These are phyloP conservation scores for Purpureocillium lavendulum DNA, from an alignment of 2,329 filamentous ascomycete species.

Conservation along the genomic window DNA sequence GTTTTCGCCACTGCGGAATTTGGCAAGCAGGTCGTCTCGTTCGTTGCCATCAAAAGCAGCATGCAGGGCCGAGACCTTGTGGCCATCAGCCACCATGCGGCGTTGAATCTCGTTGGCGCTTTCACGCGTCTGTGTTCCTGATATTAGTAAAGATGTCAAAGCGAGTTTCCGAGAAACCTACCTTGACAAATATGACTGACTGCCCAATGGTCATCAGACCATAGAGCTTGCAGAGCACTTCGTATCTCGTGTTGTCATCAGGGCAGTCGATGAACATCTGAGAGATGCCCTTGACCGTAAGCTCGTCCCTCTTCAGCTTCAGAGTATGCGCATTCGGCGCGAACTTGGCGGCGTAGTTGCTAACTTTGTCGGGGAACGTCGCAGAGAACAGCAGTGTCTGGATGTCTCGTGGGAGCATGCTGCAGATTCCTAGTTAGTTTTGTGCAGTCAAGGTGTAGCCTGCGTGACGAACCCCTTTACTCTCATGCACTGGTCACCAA, in stretches of 20 bases:
- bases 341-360: slow-evolving; percentile 75
- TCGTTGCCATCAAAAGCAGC: slow-evolving; percentile 77
- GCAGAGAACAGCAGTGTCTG: slow-evolving; percentile 95
- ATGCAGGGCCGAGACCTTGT: slow-evolving; percentile 84
- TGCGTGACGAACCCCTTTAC: slow-evolving; percentile 59
- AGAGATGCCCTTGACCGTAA: slow-evolving; percentile 94
- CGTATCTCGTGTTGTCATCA: slow-evolving; percentile 74
- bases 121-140: slow-evolving; percentile 57
- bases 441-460: background rate
- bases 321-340: slow-evolving; percentile 81
- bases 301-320: slow-evolving; percentile 79
- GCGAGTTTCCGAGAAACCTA: slow-evolving; percentile 27
- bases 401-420: slow-evolving; percentile 62
- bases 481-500: slow-evolving; percentile 89
- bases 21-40: slow-evolving; percentile 75
- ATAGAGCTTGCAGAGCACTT: slow-evolving; percentile 84
- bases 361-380: slow-evolving; percentile 80
- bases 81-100: slow-evolving; percentile 80
- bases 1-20: slow-evolving; percentile 77
- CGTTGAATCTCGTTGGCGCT: slow-evolving; percentile 79
- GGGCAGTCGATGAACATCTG: slow-evolving; percentile 96
- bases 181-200: slow-evolving; percentile 96
- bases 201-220: slow-evolving; percentile 94
- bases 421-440: slow-evolving; percentile 29
- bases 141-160: background rate